Conservation (phyloP, 2,329 filamentous ascomycete species). For the Helicocarpus griseus region DNA sequence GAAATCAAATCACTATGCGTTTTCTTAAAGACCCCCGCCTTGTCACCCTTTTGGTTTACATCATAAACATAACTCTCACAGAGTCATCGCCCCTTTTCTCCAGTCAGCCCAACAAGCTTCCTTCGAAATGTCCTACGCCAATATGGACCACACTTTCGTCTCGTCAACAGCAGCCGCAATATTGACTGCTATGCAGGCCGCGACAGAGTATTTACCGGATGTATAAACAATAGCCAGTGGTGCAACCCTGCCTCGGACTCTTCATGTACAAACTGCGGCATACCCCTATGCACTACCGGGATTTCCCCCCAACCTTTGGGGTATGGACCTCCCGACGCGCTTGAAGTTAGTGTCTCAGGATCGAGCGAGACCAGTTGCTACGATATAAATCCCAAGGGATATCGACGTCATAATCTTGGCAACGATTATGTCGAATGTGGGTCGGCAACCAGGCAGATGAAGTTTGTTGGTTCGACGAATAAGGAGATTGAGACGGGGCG, state of each 20-base stretch:
- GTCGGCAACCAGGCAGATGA: neutral
- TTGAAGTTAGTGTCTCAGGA: neutral
- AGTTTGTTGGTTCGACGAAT: neutral
- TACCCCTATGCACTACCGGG: neutral
- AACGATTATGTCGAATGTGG: neutral
- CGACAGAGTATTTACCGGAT: neutral
- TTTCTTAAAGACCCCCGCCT: no score
- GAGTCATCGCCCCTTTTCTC: neutral
- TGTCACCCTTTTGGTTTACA: no score
- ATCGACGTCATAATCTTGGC: neutral
- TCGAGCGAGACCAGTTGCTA: neutral
- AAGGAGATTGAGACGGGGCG: neutral
- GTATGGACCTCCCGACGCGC: neutral
- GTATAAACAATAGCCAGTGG: neutral
- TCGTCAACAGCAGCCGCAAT: neutral
- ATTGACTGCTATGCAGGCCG: neutral
- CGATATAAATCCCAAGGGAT: neutral
- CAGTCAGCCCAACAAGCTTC: neutral
- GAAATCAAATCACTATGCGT: no score
- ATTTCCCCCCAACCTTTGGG: neutral
- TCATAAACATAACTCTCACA: neutral
- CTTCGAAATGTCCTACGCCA: neutral
- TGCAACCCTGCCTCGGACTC: neutral
- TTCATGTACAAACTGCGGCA: neutral
- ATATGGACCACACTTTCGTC: neutral